Evolutionary conservation across 345 rosid genomes (phyloP).

Genomic region (Mercurialis annua): DNA sequence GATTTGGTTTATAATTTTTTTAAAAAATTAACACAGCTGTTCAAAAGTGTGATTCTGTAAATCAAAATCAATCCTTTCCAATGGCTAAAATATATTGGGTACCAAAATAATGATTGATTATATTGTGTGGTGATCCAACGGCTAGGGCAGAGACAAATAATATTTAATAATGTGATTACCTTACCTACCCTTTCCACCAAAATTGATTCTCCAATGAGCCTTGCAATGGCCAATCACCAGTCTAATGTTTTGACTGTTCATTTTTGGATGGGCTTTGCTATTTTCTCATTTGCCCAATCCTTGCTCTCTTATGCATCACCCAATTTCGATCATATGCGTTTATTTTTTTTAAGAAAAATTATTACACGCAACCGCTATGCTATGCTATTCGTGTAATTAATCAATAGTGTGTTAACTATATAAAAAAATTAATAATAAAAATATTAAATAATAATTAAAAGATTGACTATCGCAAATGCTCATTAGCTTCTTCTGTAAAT

Average conservation of each 20-base stretch:
- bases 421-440: too few relatives aligned
- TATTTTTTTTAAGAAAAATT: too few relatives aligned
- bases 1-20: too few relatives aligned
- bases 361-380: too few relatives aligned
- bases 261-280: not conserved
- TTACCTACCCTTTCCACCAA: constrained; percentile 22
- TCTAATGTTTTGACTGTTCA: not conserved
- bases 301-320: constrained; percentile 7
- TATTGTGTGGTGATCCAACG: not conserved
- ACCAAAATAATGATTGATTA: constrained; percentile 1
- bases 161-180: constrained; percentile 5
- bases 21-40: not conserved
- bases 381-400: too few relatives aligned
- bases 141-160: not conserved
- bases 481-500: too few relatives aligned
- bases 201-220: constrained; percentile 4
- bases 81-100: constrained; percentile 2
- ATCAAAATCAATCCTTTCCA: not conserved
- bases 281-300: constrained; percentile 20
- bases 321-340: too few relatives aligned
- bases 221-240: constrained; percentile 9
- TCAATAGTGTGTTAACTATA: too few relatives aligned
- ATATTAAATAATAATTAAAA: too few relatives aligned
- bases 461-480: too few relatives aligned
- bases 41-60: constrained; percentile 1